These are phyloP conservation scores for Cylindrodendrum hubeiense DNA, from an alignment of 2,329 filamentous ascomycete genomes.

Conservation along the genomic window DNA sequence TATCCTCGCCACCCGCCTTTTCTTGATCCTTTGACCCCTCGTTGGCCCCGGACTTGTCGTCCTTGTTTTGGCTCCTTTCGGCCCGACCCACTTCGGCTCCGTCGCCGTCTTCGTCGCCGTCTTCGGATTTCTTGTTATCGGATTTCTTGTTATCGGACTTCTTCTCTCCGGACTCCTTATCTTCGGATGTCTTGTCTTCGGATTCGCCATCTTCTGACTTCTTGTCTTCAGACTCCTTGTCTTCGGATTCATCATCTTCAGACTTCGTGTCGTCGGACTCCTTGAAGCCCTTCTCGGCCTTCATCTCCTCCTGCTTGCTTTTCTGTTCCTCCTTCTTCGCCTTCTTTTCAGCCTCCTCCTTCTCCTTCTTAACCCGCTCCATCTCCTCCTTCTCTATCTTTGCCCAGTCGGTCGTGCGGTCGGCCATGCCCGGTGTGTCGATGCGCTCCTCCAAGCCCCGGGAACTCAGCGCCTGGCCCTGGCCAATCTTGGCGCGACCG, in stretches of 20 bases:
- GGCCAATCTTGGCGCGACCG: conserved; percentile 81
- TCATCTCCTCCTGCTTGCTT: conserved; percentile 45
- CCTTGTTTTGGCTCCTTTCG: conserved; percentile 3
- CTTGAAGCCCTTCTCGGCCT: conserved; percentile 45
- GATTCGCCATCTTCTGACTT: too few species aligned
- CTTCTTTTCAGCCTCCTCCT: conserved; percentile 55
- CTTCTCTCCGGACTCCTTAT: too few species aligned
- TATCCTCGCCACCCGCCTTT: conserved; percentile 9
- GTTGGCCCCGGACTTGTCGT: background rate
- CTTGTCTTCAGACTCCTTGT: background rate
- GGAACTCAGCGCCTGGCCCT: conserved; percentile 45
- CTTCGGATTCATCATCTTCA: background rate
- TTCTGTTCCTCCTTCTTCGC: conserved; percentile 50
- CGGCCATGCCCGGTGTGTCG: conserved; percentile 47
- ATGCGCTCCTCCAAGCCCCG: conserved; percentile 55
- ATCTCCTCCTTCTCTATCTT: conserved; percentile 59
- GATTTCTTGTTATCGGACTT: too few species aligned
- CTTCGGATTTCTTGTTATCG: too few species aligned
- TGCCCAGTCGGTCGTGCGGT: conserved; percentile 58
- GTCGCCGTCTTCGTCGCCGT: conserved; percentile 1
- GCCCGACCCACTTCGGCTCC: background rate
- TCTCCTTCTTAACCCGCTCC: conserved; percentile 51
- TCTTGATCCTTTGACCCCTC: conserved; percentile 22
- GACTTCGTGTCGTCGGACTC: conserved; percentile 25
- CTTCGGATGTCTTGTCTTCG: too few species aligned